Evolutionary conservation across 2,329 filamentous ascomycete species (phyloP).

Genomic region (Podosphaera aphanis): DNA sequence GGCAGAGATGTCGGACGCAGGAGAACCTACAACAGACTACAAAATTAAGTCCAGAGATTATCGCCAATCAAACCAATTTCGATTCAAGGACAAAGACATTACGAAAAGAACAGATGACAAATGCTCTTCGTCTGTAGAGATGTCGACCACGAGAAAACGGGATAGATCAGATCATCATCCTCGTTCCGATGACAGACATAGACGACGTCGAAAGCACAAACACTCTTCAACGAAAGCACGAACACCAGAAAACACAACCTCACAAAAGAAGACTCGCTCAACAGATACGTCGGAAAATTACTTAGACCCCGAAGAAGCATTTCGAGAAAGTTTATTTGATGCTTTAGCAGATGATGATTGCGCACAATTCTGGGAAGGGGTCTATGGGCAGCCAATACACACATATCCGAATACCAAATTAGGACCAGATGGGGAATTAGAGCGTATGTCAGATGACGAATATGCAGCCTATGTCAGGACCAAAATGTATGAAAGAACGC

Average conservation of each 20-base stretch:
- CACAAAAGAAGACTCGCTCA: conserved; percentile 16
- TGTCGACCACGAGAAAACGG: not conserved
- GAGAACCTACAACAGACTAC: conserved; percentile 2
- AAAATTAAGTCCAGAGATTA: not conserved
- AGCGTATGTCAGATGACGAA: conserved; percentile 79
- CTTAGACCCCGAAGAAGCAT: conserved; percentile 50
- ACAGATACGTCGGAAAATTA: conserved; percentile 17
- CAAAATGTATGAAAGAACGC: conserved; percentile 89
- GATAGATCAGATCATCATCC: not conserved
- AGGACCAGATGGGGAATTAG: conserved; percentile 31
- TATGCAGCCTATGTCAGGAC: conserved; percentile 67
- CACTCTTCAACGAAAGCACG: conserved; percentile 4
- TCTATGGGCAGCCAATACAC: conserved; percentile 93
- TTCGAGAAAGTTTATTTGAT: conserved; percentile 86
- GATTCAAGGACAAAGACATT: not conserved
- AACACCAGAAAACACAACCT: conserved; percentile 14
- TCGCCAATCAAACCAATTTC: not conserved
- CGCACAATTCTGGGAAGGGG: conserved; percentile 77
- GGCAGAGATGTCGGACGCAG: conserved; percentile 8
- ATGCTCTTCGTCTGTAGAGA: not conserved
- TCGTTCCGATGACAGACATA: conserved; percentile 3
- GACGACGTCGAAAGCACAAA: conserved; percentile 5
- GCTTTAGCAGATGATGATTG: conserved; percentile 94
- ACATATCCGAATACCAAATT: conserved; percentile 34
- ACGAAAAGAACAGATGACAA: conserved; percentile 1